These are phyloP conservation scores for Ilyonectria sp. DNA, from an alignment of 2,329 filamentous ascomycete species.

Conservation along the genomic window DNA sequence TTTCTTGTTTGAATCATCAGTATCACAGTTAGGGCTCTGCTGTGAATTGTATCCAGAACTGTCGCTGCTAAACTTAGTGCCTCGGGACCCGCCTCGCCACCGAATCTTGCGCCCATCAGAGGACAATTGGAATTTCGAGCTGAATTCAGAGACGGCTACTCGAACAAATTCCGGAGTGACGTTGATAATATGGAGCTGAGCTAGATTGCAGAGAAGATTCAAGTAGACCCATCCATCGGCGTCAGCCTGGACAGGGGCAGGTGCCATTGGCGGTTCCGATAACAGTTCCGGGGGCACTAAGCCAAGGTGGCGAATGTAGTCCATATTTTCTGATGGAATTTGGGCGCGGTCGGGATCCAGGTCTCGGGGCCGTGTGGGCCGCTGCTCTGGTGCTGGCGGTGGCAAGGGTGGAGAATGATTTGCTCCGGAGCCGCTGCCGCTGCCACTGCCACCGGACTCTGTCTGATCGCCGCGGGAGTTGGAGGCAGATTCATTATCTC, in stretches of 20 bases:
- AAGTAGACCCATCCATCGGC: constrained; percentile 86
- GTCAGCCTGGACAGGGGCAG: constrained; percentile 70
- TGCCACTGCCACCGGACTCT: constrained; percentile 58
- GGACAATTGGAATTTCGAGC: constrained; percentile 83
- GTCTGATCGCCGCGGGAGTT: constrained; percentile 65
- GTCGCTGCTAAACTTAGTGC: constrained; percentile 77
- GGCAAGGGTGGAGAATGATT: constrained; percentile 59
- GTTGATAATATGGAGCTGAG: constrained; percentile 88
- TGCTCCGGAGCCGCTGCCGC: constrained; percentile 45
- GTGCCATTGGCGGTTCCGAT: constrained; percentile 55
- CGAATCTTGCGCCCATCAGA: constrained; percentile 83
- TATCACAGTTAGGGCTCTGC: constrained; percentile 64
- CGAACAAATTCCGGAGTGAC: constrained; percentile 85
- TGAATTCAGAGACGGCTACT: constrained; percentile 78
- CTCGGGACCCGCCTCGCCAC: constrained; percentile 80
- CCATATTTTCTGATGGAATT: constrained; percentile 82
- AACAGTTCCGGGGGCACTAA: constrained; percentile 72
- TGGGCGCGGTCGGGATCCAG: constrained; percentile 85
- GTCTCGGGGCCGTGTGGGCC: constrained; percentile 83
- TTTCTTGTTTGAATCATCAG: constrained; percentile 59
- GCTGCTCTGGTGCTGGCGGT: constrained; percentile 73
- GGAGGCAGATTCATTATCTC: constrained; percentile 61
- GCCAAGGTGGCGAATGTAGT: constrained; percentile 83
- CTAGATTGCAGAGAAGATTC: constrained; percentile 85
- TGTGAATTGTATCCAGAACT: constrained; percentile 67